These are phyloP conservation scores for Pleurotus eryngii DNA, from an alignment of 768 basidiomycete species.

Conservation along the genomic window DNA sequence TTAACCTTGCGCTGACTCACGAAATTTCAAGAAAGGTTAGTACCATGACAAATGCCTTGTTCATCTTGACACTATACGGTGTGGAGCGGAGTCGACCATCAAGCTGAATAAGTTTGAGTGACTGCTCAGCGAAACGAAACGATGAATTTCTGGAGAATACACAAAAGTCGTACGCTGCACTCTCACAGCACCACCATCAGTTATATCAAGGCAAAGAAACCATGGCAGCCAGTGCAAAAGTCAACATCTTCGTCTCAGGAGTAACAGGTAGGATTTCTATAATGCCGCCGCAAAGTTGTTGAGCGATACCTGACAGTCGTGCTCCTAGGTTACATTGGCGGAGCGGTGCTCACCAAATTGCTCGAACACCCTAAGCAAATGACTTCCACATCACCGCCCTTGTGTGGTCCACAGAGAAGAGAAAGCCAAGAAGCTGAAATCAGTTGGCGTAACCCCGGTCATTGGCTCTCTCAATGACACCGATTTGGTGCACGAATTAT, in stretches of 20 bases:
- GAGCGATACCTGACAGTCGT: not conserved
- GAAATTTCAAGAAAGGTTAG: no score
- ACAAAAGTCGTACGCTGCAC: not conserved
- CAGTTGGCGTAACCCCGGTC: slow-evolving; percentile 33
- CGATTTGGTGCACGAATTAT: slow-evolving; percentile 32
- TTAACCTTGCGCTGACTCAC: no score
- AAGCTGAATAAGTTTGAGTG: not conserved
- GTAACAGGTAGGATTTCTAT: slow-evolving; percentile 35
- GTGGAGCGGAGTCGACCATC: not conserved
- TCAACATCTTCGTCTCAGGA: slow-evolving; percentile 43
- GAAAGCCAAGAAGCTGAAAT: slow-evolving; percentile 32
- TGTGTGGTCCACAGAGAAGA: slow-evolving; percentile 37
- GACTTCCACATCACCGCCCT: slow-evolving; percentile 43
- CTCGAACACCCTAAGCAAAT: slow-evolving; percentile 39
- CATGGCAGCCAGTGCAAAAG: not conserved
- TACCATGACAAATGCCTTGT: no score
- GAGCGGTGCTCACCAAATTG: slow-evolving; percentile 45
- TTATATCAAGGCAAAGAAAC: not conserved
- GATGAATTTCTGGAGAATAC: not conserved
- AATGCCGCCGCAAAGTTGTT: not conserved
- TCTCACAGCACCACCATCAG: not conserved
- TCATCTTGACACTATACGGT: not conserved
- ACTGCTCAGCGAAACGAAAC: not conserved
- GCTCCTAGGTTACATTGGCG: slow-evolving; percentile 51
- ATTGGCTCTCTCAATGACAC: slow-evolving; percentile 40